A percentile compares a stretch with the other conserved stretches of the same genome.
Conservation (phyloP, 371 early-diverging fungal species). For the Umbelopsis sp. region DNA sequence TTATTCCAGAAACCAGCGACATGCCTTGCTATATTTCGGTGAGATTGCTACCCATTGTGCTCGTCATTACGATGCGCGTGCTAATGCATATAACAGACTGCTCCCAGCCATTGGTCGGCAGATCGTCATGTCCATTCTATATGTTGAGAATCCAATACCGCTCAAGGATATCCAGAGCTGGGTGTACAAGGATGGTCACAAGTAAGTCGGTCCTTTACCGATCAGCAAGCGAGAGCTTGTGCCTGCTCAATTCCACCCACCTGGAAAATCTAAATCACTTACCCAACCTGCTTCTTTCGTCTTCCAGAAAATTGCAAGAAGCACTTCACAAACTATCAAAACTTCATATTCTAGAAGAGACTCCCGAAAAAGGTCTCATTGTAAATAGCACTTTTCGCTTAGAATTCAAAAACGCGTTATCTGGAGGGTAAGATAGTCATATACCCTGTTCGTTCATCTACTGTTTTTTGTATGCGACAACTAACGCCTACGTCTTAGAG, state of each 20-base stretch:
- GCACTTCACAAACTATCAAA: slow-evolving; percentile 68
- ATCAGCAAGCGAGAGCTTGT: no score
- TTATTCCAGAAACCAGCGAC: slow-evolving; percentile 90
- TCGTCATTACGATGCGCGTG: no score
- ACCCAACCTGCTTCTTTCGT: background rate
- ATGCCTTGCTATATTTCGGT: slow-evolving; percentile 92
- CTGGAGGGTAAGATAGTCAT: slow-evolving; percentile 73
- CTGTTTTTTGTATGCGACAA: background rate
- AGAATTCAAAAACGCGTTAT: slow-evolving; percentile 85
- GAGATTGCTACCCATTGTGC: slow-evolving; percentile 5
- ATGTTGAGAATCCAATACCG: slow-evolving; percentile 65
- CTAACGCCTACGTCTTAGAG: slow-evolving; percentile 45
- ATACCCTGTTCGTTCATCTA: background rate
- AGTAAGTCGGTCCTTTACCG: slow-evolving; percentile 32
- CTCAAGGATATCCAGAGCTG: slow-evolving; percentile 69
- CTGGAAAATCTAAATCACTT: background rate
- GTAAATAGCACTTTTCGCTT: slow-evolving; percentile 77
- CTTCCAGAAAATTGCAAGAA: slow-evolving; percentile 56
- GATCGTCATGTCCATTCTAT: slow-evolving; percentile 88
- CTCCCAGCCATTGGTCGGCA: slow-evolving; percentile 89
- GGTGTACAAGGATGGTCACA: slow-evolving; percentile 61
- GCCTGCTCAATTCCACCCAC: no score
- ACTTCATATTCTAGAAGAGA: slow-evolving; percentile 68
- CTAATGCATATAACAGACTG: slow-evolving; percentile 49
- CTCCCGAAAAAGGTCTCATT: slow-evolving; percentile 35